Conservation (phyloP, 1,284 basidiomycete genomes). For the Papiliotrema flavescens region DNA sequence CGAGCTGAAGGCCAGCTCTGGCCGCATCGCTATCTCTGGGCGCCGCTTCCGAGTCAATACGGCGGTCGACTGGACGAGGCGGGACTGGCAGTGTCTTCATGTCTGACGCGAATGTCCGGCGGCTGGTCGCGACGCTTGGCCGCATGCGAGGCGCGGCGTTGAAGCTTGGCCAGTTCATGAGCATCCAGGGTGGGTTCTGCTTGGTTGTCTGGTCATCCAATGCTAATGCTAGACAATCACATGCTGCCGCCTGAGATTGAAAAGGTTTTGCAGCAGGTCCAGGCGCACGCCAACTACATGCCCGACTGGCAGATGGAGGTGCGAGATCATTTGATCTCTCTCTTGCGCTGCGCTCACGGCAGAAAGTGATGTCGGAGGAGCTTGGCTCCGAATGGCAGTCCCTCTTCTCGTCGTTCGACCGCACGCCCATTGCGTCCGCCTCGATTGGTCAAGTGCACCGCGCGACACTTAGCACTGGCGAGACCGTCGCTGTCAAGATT, state of each 20-base stretch:
- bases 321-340: background rate
- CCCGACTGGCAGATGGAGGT: conserved; percentile 97
- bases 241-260: conserved; percentile 85
- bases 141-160: conserved; percentile 95
- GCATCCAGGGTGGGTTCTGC: conserved; percentile 74
- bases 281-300: conserved; percentile 97
- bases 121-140: conserved; percentile 86
- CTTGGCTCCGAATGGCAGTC: conserved; percentile 73
- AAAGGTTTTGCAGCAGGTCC: conserved; percentile 81
- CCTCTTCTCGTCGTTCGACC: conserved; percentile 72
- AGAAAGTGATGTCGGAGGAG: conserved; percentile 73
- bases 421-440: conserved; percentile 89
- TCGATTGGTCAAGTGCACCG: conserved; percentile 96
- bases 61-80: conserved; percentile 41
- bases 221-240: conserved; percentile 62
- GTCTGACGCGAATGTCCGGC: conserved; percentile 82
- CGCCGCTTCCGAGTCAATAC: conserved; percentile 51
- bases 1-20: conserved; percentile 47
- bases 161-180: conserved; percentile 96
- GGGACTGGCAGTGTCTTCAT: conserved; percentile 60
- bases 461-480: conserved; percentile 59
- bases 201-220: background rate
- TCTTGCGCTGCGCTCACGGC: background rate
- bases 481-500: conserved; percentile 80
- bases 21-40: conserved; percentile 50